Base-by-base conservation (phyloP, 2,329 filamentous ascomycete species). In the Phaeosphaeria sp. region DNA sequence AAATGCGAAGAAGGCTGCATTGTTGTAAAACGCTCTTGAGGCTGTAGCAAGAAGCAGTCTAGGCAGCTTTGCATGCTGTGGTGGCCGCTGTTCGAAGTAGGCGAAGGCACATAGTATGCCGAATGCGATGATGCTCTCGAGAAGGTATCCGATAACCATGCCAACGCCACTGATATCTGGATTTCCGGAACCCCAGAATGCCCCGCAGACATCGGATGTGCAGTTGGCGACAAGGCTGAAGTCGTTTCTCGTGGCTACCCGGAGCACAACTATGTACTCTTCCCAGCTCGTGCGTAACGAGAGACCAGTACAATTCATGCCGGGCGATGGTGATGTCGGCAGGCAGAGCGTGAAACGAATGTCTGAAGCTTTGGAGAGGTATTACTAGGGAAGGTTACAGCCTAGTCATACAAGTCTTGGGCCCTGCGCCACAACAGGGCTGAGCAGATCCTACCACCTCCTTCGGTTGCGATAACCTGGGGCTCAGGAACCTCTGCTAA, bases 91-190 rank as follows among this genome's bases (percentile, higher is more conserved):
- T 4, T 30, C 25, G 47, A 41, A 6, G 22, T 22, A 43, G 22
- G 62, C 43, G 21, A 33, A 18, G 13, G 36, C 25, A 42, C 56
- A 61, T 21, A 44, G 18, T 9, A 44, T n/a, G 36, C 20, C 17
- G 17, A 44, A n/a, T n/a, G 25, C 33, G 21, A 71, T 54, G 17
- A 55, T n/a, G 5, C 44, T 64, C 21, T 68, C 60, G 27, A 67
- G 49, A 4, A 69, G 50, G n/a, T 71, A 69, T 5, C 68, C 68
- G 5, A 60, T 52, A 10, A 60, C 55, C 65, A 68, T 68, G 36
- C 66, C 65, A 3, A 66, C 57, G 5, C 65, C 66, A 11, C 63
- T 66, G 42, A 71, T 65, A 46, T 71, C 66, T 20, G 65, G 63
- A 30, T 67, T 71, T 6, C 67, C 66, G 2, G 59, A 57, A 1